phyloP scores from a whole-genome alignment of 2,329 filamentous ascomycete species.

The Sphaerulina musiva region DNA sequence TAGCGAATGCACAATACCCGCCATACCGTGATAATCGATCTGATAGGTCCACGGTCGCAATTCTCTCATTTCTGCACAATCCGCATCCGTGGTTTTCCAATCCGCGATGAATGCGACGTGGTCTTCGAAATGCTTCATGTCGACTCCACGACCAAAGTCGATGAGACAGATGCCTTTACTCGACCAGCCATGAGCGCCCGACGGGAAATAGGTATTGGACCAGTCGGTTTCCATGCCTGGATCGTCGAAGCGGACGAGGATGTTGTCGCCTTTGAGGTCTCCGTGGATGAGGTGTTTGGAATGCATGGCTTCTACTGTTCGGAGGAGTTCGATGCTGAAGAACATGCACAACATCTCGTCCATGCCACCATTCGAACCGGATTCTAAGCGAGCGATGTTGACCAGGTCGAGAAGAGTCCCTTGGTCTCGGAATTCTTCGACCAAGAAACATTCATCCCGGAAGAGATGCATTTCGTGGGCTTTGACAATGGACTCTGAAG shows the following conservation, averaged over 20 bases:
- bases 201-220: constrained; percentile 60
- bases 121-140: constrained; percentile 75
- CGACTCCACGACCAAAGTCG: constrained; percentile 90
- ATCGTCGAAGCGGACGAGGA: constrained; percentile 73
- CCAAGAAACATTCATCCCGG: constrained; percentile 78
- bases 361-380: constrained; percentile 59
- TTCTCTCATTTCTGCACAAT: constrained; percentile 95
- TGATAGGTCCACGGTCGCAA: constrained; percentile 94
- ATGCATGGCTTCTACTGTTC: constrained; percentile 83
- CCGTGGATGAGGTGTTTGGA: constrained; percentile 75
- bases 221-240: constrained; percentile 42
- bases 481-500: constrained; percentile 68
- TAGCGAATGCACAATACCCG: constrained; percentile 78
- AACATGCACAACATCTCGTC: constrained; percentile 93
- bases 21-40: constrained; percentile 90
- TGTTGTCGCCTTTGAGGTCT: constrained; percentile 93
- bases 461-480: constrained; percentile 91
- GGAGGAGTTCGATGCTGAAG: constrained; percentile 83
- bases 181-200: constrained; percentile 72
- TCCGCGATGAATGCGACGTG: constrained; percentile 87
- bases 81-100: constrained; percentile 80
- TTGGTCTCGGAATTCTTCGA: constrained; percentile 81
- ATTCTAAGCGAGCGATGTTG: constrained; percentile 65
- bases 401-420: constrained; percentile 92
- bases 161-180: constrained; percentile 78